Evolutionary conservation across 805 yeast genomes (phyloP).

Genomic region (Tetrapisispora fleetii): DNA sequence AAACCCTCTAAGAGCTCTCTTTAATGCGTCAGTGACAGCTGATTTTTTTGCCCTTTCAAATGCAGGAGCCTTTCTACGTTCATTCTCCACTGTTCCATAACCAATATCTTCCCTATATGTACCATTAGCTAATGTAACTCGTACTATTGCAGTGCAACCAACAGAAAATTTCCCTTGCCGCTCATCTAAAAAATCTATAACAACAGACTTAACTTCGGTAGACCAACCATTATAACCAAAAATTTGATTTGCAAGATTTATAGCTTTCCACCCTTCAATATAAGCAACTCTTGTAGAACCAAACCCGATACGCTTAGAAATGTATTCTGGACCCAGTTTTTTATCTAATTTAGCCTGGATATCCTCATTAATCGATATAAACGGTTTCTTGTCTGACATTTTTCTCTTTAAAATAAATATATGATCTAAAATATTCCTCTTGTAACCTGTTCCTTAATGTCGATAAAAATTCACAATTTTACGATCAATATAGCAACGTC

Average conservation of each 20-base stretch:
- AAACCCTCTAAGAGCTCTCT: constrained; percentile 67
- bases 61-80: constrained; percentile 60
- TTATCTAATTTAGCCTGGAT: constrained; percentile 33
- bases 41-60: constrained; percentile 79
- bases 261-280: constrained; percentile 77
- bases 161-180: constrained; percentile 47
- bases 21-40: constrained; percentile 75
- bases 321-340: constrained; percentile 66
- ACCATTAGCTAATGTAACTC: constrained; percentile 68
- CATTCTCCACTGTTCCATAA: constrained; percentile 73
- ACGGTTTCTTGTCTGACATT: constrained; percentile 20
- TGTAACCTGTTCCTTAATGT: not conserved
- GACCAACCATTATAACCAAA: constrained; percentile 83
- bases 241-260: constrained; percentile 68
- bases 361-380: constrained; percentile 16
- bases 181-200: constrained; percentile 63
- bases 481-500: no score
- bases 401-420: not conserved
- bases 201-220: constrained; percentile 55
- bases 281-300: constrained; percentile 62
- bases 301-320: constrained; percentile 66
- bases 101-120: constrained; percentile 77
- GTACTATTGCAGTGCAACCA: constrained; percentile 63
- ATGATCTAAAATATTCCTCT: not conserved
- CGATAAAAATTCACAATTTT: no score